Conservation (phyloP, 352 stramenopile genomes). For the Pythium inflatum region DNA sequence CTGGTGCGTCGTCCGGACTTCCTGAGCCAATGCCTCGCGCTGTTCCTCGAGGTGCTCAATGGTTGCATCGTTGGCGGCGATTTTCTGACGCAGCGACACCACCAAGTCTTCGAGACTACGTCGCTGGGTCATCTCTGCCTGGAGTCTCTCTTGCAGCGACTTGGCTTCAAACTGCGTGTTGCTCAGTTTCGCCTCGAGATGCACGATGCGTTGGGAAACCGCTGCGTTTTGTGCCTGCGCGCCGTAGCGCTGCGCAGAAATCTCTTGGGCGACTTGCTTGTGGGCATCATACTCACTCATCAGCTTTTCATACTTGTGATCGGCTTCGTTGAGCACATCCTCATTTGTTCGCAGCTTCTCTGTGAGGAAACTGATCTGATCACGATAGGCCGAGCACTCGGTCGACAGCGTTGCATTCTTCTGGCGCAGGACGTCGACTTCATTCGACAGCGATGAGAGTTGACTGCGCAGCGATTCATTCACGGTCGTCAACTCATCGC, state of each 20-base stretch:
- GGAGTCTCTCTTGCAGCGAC: conserved; percentile 63
- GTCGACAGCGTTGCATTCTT: conserved; percentile 62
- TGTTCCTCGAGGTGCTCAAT: conserved; percentile 76
- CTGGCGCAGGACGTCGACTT: conserved; percentile 50
- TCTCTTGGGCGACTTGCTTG: conserved; percentile 73
- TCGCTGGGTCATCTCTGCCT: conserved; percentile 55
- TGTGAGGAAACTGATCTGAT: conserved; percentile 82
- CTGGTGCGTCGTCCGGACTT: conserved; percentile 68
- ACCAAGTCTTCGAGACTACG: conserved; percentile 69
- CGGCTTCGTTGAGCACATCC: conserved; percentile 40
- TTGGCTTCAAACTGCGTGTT: conserved; percentile 72
- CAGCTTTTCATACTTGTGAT: conserved; percentile 34
- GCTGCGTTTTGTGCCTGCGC: conserved; percentile 74
- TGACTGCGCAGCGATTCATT: conserved; percentile 77
- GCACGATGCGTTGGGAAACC: conserved; percentile 75
- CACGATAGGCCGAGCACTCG: conserved; percentile 64
- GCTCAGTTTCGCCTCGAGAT: conserved; percentile 77
- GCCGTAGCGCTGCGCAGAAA: conserved; percentile 78
- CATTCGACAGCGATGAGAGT: conserved; percentile 58
- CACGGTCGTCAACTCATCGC: conserved; percentile 62
- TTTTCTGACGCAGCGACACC: conserved; percentile 62
- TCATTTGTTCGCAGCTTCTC: conserved; percentile 68
- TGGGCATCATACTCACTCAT: conserved; percentile 60
- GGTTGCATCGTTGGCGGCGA: conserved; percentile 62
- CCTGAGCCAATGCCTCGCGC: conserved; percentile 70